Base-by-base conservation (phyloP, 2,329 filamentous ascomycete species). In the Penicillium oxalicum region DNA sequence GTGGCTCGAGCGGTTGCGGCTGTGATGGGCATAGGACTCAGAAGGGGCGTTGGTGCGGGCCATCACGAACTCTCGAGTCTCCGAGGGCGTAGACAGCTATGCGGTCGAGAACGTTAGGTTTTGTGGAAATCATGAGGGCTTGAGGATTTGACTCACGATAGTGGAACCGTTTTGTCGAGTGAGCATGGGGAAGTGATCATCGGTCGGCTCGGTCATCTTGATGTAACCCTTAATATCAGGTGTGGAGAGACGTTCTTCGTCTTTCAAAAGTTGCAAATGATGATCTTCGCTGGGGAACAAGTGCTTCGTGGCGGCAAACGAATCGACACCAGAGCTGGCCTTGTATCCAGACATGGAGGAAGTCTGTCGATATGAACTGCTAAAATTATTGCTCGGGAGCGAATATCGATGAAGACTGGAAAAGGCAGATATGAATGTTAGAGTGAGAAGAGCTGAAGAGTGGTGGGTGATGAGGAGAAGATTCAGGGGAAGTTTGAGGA, bases 211-310 rank as follows among this genome's bases (percentile, higher is more conserved):
- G 47, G 84, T 82, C 71, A 87, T 80, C 66, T 84, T 80, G 54
- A 88, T 76, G 67, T 84, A 86, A 55, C 78, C 83, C 63, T 82
- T 84, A 57, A 85, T 79, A 51, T 86, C 83, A 40, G 82, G 79
- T 43, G 81, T 83, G 27, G 80, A 77, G 24, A 77, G 70, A 25
- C 75, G 66, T 51, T 77, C 72, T 33, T 74, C 64, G 36, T 78
- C 72, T 48, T 74, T 75, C 47, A 62, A 50, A 8, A 58, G 47
- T 46, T 55, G 58, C 7, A 67, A 59, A 50, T 71, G 68, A 49
- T 90, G 84, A 51, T 90, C 89, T 62, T 91, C 87, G 51, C 87
- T 88, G 60, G 89, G 86, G 65, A 96, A 95, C 34, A 95, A 76
- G 63, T 94, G 95, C 47, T 87, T 84, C 26, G 88, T 81, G 9